These are phyloP conservation scores for Colletotrichum camelliae DNA, from an alignment of 2,329 filamentous ascomycete genomes.

Conservation along the genomic window DNA sequence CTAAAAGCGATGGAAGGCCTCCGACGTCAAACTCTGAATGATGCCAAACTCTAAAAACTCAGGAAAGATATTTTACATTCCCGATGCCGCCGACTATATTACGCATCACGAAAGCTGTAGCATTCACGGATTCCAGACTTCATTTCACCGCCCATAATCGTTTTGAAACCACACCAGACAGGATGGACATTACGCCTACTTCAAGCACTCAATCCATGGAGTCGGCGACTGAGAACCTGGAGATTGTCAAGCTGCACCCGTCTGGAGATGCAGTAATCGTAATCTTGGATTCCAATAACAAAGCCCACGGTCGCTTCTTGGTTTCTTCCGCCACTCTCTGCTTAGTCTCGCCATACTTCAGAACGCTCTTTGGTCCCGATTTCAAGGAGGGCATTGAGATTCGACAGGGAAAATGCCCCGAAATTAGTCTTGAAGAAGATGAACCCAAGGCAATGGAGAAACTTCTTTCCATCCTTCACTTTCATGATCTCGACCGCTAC, in stretches of 20 bases:
- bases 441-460: not conserved
- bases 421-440: not conserved
- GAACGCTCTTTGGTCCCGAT: not conserved
- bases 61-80: too few relatives aligned
- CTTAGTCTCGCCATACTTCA: not conserved
- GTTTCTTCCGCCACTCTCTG: not conserved
- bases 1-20: too few relatives aligned
- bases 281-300: not conserved
- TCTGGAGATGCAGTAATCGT: not conserved
- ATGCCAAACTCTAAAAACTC: too few relatives aligned
- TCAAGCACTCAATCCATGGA: not conserved
- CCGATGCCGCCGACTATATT: too few relatives aligned
- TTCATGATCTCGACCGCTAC: not conserved
- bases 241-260: not conserved
- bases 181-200: not conserved
- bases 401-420: not conserved
- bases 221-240: rapidly evolving
- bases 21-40: too few relatives aligned
- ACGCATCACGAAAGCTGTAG: too few relatives aligned
- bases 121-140: too few relatives aligned
- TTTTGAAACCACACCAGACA: too few relatives aligned
- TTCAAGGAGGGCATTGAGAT: not conserved
- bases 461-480: not conserved
- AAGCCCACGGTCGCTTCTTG: not conserved
- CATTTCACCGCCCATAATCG: too few relatives aligned